Base-by-base conservation (phyloP, 2,329 filamentous ascomycete genomes). In the Fusarium sp. region DNA sequence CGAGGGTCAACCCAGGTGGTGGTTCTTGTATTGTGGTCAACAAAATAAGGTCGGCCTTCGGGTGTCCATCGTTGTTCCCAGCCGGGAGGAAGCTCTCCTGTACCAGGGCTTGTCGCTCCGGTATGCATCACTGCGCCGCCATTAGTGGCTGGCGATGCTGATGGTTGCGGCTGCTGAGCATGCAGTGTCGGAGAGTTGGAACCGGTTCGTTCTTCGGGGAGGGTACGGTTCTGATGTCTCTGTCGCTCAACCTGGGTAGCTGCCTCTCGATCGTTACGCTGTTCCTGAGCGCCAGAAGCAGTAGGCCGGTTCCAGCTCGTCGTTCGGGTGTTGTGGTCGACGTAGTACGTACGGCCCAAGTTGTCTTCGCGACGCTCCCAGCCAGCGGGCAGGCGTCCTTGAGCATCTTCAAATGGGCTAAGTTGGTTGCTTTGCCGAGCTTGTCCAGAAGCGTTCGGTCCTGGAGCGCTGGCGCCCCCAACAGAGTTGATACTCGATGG, bases 1-100 rank as follows among this genome's bases (percentile, higher is more conserved):
- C 96, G 90, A 29, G 96, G 96, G 77, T 99, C 96, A 17, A 99
- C 96, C 96, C 96, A 99, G 1, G 96, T 98, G 0, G 96, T 99
- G 3, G 96, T 98, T 69, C 96, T 89, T 11, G 96, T 98, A 78
- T 98, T 99, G 80, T 99, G 96, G 77, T 99, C 96, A 48, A 99
- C 96, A 79, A 97, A 99, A 80, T 99, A 99, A 11, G 95, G 87
- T 49, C 96, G 89, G 27, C 95, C 94, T 83, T 99, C 96, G 0
- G 96, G 95, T 0, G 96, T 99, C 80, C 93, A 94, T 72, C 96
- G 87, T 79, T 97, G 94, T 80, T 99, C 96, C 96, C 96, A 99
- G 27, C 95, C 93, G 20, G 95, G 90, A 37, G 96, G 96, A 62
- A 99, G 88, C 80, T 99, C 96, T 64, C 96, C 96, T 60, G 93